Base-by-base conservation (phyloP, 1,139 yeast genomes). In the Candida tetrigidarum region DNA sequence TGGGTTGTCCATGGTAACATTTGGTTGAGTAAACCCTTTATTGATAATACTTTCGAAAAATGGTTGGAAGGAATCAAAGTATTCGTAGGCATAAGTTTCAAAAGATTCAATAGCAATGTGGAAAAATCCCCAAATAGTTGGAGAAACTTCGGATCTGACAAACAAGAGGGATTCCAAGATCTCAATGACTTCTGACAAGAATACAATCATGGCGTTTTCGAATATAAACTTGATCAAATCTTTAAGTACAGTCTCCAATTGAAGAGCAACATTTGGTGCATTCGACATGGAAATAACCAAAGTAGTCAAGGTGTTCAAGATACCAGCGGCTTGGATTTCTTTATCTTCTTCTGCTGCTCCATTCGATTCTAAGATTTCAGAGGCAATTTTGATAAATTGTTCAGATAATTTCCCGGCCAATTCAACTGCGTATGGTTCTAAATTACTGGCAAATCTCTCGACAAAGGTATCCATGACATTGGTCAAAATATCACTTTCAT, bases 381-480 rank as follows among this genome's bases (percentile, higher is more conserved):
- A 58, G 2, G 80, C 81, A 41, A 76, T 53, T 30, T 60, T 62
- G 35, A 75, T 50, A 53, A 80, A 80, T 53, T 80, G 83, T 27
- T 71, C 71, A 11, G 69, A 72, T 55, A 80, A 68, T 50, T 74
- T 76, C 10, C 67, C 48, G 3, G 81, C 68, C 50, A 80, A 68
- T 53, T 80, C 80, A 14, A 67, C 60, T 16, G 83, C 82, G 57
- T 76, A 80, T 5, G 85, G 85, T 54, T 78, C 83, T 49, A 80
- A 68, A 55, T 78, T 76, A 29, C 65, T 61, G 2, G 83, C 74
- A 54, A 79, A 80, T 50, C 70, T 75, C 45, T 77, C 77, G 7
- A 80, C 84, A 55, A 80, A 76, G 12, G 74, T 71, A 48, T 80
- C 84, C 82, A 81, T 80, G 3, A 79, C 79, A 28, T 74, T 71